A percentile compares a stretch with the other conserved stretches of the same genome.
These are phyloP conservation scores for Citrus australasica DNA, from an alignment of 345 rosid species.

Conservation along the genomic window DNA sequence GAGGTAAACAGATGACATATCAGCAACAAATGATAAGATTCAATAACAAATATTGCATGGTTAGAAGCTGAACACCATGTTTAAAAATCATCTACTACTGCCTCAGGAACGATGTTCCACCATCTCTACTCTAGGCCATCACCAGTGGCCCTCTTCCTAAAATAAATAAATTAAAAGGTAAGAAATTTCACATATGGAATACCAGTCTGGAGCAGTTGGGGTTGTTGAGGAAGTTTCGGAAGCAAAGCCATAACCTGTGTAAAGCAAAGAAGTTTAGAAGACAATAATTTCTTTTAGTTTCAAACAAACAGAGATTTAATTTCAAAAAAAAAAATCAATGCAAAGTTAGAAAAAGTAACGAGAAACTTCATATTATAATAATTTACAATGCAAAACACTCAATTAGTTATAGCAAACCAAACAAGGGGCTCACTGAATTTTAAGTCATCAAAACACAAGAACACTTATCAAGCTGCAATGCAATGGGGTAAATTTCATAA, in stretches of 20 bases:
- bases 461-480: not conserved
- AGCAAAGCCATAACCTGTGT: slow-evolving; percentile 81
- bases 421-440: not conserved
- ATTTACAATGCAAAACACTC: not conserved
- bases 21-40: slow-evolving; percentile 1
- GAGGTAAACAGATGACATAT: slow-evolving; percentile 13
- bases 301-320: not conserved
- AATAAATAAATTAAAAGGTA: not conserved
- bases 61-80: not conserved
- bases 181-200: not conserved
- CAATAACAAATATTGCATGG: not conserved
- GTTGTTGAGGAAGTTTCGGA: slow-evolving; percentile 81
- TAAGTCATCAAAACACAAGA: not conserved
- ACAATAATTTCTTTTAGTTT: not conserved
- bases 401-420: not conserved
- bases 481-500: not conserved
- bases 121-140: slow-evolving; percentile 5
- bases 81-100: not conserved
- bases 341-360: not conserved
- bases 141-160: not conserved
- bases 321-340: not conserved
- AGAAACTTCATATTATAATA: too few species aligned
- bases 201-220: slow-evolving; percentile 96
- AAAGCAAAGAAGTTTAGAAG: not conserved
- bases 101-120: not conserved